Percentiles rank a stretch among this genome's conserved stretches.
Conservation (phyloP, 2,329 filamentous ascomycete species). For the Boeremia lycopersici region DNA sequence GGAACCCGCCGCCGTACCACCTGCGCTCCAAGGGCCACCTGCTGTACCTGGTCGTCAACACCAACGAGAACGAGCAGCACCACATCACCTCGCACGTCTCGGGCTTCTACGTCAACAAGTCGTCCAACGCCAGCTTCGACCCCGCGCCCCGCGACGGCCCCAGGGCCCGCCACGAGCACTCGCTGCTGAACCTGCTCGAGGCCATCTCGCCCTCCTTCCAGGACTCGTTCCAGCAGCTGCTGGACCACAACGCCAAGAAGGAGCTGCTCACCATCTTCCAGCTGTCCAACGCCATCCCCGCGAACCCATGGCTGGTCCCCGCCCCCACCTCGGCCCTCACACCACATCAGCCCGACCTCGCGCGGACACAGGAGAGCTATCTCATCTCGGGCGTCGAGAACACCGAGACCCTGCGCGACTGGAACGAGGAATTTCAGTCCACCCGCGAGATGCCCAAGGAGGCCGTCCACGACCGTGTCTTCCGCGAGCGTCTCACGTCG, state of each 20-base stretch:
- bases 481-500: slow-evolving; percentile 89
- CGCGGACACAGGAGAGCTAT: slow-evolving; percentile 90
- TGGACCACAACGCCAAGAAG: slow-evolving; percentile 82
- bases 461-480: slow-evolving; percentile 92
- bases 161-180: slow-evolving; percentile 82
- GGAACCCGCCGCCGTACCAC: slow-evolving; percentile 95
- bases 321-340: slow-evolving; percentile 67
- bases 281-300: slow-evolving; percentile 91
- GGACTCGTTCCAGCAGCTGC: slow-evolving; percentile 74
- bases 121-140: slow-evolving; percentile 93
- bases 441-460: slow-evolving; percentile 93
- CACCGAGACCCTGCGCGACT: slow-evolving; percentile 91
- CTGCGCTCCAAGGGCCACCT: slow-evolving; percentile 90
- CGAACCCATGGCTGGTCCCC: slow-evolving; percentile 89
- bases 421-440: slow-evolving; percentile 99
- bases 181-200: slow-evolving; percentile 78
- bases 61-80: slow-evolving; percentile 91
- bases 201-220: slow-evolving; percentile 84
- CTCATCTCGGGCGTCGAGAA: slow-evolving; percentile 90
- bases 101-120: slow-evolving; percentile 97
- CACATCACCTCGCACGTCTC: slow-evolving; percentile 93
- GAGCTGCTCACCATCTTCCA: slow-evolving; percentile 93
- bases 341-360: slow-evolving; percentile 80
- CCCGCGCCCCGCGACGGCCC: slow-evolving; percentile 79
- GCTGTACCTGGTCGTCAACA: slow-evolving; percentile 86